phyloP scores from a whole-genome alignment of 2,329 filamentous ascomycete species.

The Arthroderma uncinatum region DNA sequence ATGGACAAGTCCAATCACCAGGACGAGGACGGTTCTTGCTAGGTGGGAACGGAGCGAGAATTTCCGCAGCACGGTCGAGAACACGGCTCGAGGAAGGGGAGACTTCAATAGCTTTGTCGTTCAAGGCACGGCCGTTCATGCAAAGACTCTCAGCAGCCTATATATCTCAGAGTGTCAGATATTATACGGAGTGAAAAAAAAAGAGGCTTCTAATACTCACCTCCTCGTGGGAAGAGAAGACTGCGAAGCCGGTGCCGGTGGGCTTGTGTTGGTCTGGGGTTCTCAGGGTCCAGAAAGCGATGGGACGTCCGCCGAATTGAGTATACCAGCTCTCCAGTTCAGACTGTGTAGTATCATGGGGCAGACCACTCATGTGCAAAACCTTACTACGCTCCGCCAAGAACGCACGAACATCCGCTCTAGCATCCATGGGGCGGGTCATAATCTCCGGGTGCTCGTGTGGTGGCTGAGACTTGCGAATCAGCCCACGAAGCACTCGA shows the following conservation, averaged over 20 bases:
- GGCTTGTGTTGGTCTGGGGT: constrained; percentile 99
- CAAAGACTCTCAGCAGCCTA: constrained; percentile 94
- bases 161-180: constrained; percentile 11
- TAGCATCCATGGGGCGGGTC: constrained; percentile 88
- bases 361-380: constrained; percentile 91
- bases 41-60: constrained; percentile 91
- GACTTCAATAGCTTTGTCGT: constrained; percentile 98
- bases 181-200: constrained; percentile 8
- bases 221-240: constrained; percentile 98
- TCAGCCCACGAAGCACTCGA: constrained; percentile 79
- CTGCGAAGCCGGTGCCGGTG: constrained; percentile 95
- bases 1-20: constrained; percentile 98
- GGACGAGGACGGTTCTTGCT: constrained; percentile 97
- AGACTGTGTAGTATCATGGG: constrained; percentile 95
- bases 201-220: constrained; percentile 49
- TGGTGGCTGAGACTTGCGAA: constrained; percentile 88
- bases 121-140: constrained; percentile 97
- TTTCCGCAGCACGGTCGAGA: constrained; percentile 87
- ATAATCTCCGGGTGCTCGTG: constrained; percentile 92
- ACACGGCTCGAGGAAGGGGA: constrained; percentile 96
- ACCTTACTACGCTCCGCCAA: constrained; percentile 95
- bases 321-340: constrained; percentile 99
- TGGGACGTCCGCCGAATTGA: constrained; percentile 92
- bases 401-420: constrained; percentile 92
- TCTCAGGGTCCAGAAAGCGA: constrained; percentile 96